Conservation (phyloP, 495 filamentous ascomycete genomes). For the Penicillium turbatum region DNA sequence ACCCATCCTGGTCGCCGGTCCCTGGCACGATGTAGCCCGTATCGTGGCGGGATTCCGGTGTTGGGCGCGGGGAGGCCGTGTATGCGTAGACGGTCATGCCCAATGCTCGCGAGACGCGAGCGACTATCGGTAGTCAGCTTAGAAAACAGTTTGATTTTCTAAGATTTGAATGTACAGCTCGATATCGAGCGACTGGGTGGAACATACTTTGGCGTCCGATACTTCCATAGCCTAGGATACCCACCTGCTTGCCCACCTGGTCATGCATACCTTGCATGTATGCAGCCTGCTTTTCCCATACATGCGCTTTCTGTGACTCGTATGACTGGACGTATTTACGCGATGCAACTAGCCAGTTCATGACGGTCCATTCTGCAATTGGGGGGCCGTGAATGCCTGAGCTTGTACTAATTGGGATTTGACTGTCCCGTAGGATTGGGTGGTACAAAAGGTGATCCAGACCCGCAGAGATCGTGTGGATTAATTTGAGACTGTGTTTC, state of each 20-base stretch:
- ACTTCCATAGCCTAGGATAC: conserved; percentile 79
- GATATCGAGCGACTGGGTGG: background rate
- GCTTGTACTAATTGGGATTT: conserved; percentile 65
- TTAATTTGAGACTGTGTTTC: conserved; percentile 56
- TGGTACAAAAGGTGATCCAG: conserved; percentile 60
- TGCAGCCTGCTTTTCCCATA: conserved; percentile 27
- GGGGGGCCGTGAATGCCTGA: conserved; percentile 79
- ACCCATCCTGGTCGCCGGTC: conserved; percentile 72
- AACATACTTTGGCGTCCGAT: conserved; percentile 66
- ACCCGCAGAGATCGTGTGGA: conserved; percentile 75
- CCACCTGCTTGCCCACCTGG: conserved; percentile 54
- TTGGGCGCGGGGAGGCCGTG: conserved; percentile 59
- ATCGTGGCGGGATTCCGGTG: conserved; percentile 56
- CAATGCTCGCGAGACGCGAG: conserved; percentile 61
- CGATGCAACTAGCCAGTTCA: conserved; percentile 54
- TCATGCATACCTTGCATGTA: conserved; percentile 37
- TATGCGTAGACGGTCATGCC: conserved; percentile 82
- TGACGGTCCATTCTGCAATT: conserved; percentile 72
- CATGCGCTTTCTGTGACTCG: conserved; percentile 38
- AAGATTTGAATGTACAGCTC: too few species aligned
- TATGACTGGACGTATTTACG: conserved; percentile 49
- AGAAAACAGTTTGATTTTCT: too few species aligned
- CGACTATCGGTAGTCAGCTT: conserved; percentile 37
- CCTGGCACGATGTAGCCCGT: conserved; percentile 66
- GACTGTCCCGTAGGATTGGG: conserved; percentile 60